These are phyloP conservation scores for Xerocomus minutiporus DNA, from an alignment of 1,284 basidiomycete genomes.

Conservation along the genomic window DNA sequence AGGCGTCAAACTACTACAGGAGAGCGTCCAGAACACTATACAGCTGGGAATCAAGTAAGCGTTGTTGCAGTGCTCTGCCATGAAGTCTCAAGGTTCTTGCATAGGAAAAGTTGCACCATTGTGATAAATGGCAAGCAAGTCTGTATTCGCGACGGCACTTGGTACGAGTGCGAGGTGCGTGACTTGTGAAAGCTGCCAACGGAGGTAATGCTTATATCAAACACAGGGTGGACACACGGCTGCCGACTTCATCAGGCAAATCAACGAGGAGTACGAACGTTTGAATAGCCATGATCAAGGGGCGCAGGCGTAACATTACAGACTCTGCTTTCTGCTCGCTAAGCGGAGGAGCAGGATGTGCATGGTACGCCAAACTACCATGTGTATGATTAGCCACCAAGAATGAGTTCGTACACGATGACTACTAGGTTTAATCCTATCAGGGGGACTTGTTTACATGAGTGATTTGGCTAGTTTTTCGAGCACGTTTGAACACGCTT, in stretches of 20 bases:
- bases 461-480: constrained; percentile 10
- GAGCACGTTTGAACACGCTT: constrained; percentile 28
- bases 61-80: constrained; percentile 6
- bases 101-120: constrained; percentile 80
- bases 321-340: constrained; percentile 10
- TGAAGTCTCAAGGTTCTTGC: constrained; percentile 8
- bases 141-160: constrained; percentile 74
- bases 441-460: constrained; percentile 67
- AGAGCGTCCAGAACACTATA: constrained; percentile 51
- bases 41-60: constrained; percentile 55
- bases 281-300: constrained; percentile 44
- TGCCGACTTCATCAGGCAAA: constrained; percentile 73
- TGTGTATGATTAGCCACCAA: constrained; percentile 43
- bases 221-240: constrained; percentile 68
- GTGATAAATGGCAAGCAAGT: constrained; percentile 64
- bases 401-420: constrained; percentile 75
- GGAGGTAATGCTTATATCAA: constrained; percentile 26
- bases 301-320: constrained; percentile 7
- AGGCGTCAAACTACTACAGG: constrained; percentile 55
- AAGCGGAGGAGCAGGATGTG: constrained; percentile 11
- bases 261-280: constrained; percentile 67
- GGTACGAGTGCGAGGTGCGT: constrained; percentile 82
- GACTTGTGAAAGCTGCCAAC: constrained; percentile 11
- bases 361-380: constrained; percentile 13
- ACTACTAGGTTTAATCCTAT: constrained; percentile 80